Percentiles rank a stretch among this genome's conserved stretches.
Evolutionary conservation across 306 rosid genomes (phyloP).

Genomic region (Castanea mollissima): DNA sequence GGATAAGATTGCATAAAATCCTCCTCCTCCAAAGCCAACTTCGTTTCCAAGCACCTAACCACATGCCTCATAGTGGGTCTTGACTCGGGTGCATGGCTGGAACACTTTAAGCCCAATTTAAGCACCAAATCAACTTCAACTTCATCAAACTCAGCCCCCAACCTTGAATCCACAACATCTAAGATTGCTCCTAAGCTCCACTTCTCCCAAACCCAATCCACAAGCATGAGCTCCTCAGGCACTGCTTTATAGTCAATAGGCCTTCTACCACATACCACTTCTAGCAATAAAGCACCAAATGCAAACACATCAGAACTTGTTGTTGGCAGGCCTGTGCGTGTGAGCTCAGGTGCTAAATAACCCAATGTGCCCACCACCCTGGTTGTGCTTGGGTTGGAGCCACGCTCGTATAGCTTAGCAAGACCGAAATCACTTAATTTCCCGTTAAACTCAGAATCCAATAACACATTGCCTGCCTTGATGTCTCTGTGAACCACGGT

Average conservation of each 20-base stretch:
- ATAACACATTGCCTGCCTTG: conserved; percentile 34
- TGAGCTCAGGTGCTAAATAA: conserved; percentile 33
- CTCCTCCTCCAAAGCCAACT: conserved; percentile 12
- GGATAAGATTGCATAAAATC: conserved; percentile 8
- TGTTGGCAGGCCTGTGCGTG: conserved; percentile 27
- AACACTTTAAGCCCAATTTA: conserved; percentile 31
- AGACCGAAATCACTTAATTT: conserved; percentile 35
- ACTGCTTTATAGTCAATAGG: conserved; percentile 23
- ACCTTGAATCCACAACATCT: conserved; percentile 21
- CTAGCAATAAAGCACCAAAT: conserved; percentile 34
- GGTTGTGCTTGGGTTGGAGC: conserved; percentile 29
- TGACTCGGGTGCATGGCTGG: conserved; percentile 16
- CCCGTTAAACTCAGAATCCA: conserved; percentile 29
- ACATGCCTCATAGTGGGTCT: conserved; percentile 20
- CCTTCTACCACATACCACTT: conserved; percentile 34
- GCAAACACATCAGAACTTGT: conserved; percentile 34
- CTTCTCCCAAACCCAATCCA: conserved; percentile 33
- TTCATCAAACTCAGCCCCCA: conserved; percentile 19
- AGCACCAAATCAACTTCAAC: conserved; percentile 27
- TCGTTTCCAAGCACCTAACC: conserved; percentile 25
- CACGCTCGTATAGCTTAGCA: conserved; percentile 33
- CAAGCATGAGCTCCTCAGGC: conserved; percentile 31
- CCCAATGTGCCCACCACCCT: conserved; percentile 38
- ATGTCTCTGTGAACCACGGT: conserved; percentile 35
- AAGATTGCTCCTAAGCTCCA: conserved; percentile 16